These are phyloP conservation scores for Xanthoconium separans DNA, from an alignment of 1,284 basidiomycete species.

Conservation along the genomic window DNA sequence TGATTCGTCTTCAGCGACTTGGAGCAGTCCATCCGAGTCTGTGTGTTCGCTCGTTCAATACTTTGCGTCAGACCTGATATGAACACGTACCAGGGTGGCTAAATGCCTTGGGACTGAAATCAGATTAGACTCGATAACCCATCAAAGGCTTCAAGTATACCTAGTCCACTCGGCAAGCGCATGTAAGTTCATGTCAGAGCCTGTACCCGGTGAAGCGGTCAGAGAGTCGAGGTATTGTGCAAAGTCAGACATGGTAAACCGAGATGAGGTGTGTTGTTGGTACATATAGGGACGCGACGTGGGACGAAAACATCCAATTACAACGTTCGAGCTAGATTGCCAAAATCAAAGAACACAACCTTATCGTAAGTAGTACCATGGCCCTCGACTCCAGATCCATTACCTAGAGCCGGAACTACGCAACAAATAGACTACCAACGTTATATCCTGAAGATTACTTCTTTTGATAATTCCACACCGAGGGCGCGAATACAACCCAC, in stretches of 20 bases:
- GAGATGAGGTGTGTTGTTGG: not conserved
- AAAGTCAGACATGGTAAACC: slow-evolving; percentile 22
- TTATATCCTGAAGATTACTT: slow-evolving; percentile 34
- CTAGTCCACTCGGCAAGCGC: slow-evolving; percentile 27
- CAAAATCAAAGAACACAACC: not conserved
- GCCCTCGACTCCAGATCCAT: not conserved
- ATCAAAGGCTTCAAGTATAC: slow-evolving; percentile 13
- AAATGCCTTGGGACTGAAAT: slow-evolving; percentile 18
- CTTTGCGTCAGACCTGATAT: not conserved
- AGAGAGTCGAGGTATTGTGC: slow-evolving; percentile 25
- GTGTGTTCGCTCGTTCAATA: slow-evolving; percentile 6
- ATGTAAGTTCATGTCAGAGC: slow-evolving; percentile 16
- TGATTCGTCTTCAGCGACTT: slow-evolving; percentile 13
- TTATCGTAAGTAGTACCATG: not conserved
- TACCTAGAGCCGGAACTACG: not conserved
- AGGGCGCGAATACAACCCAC: slow-evolving; percentile 40
- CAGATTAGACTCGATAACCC: slow-evolving; percentile 15
- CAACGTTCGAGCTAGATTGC: not conserved
- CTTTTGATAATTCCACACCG: slow-evolving; percentile 40
- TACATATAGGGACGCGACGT: not conserved
- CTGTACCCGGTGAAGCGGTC: slow-evolving; percentile 11
- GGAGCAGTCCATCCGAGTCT: slow-evolving; percentile 15
- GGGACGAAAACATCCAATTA: not conserved
- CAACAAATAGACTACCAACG: not conserved
- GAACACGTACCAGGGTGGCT: slow-evolving; percentile 17